Conservation (phyloP, 2,329 filamentous ascomycete genomes). For the Alternaria sp. region DNA sequence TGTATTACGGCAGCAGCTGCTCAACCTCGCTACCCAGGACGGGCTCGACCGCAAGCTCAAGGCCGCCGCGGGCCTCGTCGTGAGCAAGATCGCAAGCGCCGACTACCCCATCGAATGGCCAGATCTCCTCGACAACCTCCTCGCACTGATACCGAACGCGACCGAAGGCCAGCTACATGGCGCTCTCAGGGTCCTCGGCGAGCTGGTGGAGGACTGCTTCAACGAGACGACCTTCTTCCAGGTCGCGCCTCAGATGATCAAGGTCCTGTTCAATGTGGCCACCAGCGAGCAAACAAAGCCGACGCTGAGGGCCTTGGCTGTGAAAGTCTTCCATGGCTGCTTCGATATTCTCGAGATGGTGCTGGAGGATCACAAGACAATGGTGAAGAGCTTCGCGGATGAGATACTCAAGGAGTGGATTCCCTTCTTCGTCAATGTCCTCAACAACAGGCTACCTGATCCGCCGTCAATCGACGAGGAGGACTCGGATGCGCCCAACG, state of each 20-base stretch:
- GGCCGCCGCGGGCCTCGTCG: conserved; percentile 82
- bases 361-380: conserved; percentile 86
- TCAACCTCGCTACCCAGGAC: conserved; percentile 78
- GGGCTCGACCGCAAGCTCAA: conserved; percentile 84
- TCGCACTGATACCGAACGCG: conserved; percentile 77
- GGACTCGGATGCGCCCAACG: conserved; percentile 59
- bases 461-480: conserved; percentile 64
- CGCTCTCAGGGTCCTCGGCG: conserved; percentile 82
- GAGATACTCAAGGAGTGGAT: conserved; percentile 84
- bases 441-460: conserved; percentile 75
- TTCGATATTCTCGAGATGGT: conserved; percentile 98
- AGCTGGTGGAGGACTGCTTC: conserved; percentile 91
- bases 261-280: conserved; percentile 81
- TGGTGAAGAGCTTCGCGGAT: conserved; percentile 88
- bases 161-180: conserved; percentile 85
- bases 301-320: conserved; percentile 79
- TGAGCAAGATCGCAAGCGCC: conserved; percentile 90
- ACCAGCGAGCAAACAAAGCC: conserved; percentile 76
- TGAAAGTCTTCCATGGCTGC: conserved; percentile 87
- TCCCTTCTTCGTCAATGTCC: conserved; percentile 81
- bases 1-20: conserved; percentile 73
- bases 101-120: conserved; percentile 98
- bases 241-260: conserved; percentile 84
- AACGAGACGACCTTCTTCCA: conserved; percentile 95
- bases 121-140: conserved; percentile 79